Conservation (phyloP, 495 filamentous ascomycete species). For the Staphylotrichum tortipilum region DNA sequence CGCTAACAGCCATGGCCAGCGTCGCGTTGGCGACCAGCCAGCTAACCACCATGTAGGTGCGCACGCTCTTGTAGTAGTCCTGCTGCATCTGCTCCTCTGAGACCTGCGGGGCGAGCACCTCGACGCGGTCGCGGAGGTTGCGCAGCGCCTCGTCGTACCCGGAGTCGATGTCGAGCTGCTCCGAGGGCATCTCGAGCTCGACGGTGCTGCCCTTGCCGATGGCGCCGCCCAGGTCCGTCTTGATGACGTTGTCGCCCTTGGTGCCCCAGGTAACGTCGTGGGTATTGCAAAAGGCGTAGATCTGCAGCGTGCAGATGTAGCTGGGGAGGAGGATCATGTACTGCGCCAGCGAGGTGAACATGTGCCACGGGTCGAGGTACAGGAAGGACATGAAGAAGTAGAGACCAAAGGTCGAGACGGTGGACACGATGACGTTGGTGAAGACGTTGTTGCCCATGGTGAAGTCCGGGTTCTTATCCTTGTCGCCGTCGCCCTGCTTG, state of each 20-base stretch:
- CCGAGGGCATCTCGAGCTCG: conserved; percentile 90
- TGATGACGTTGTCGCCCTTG: conserved; percentile 92
- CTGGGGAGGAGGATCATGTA: conserved; percentile 87
- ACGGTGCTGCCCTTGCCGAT: conserved; percentile 62
- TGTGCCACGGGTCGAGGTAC: conserved; percentile 98
- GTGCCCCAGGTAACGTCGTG: conserved; percentile 99
- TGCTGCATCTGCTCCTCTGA: conserved; percentile 83
- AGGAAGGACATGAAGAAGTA: conserved; percentile 96
- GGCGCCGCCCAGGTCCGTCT: conserved; percentile 83
- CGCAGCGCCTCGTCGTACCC: conserved; percentile 96
- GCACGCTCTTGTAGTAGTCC: conserved; percentile 96
- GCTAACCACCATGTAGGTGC: conserved; percentile 95
- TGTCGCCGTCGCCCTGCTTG: conserved; percentile 35
- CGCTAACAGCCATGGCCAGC: conserved; percentile 87
- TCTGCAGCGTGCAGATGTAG: conserved; percentile 95
- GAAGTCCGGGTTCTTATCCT: conserved; percentile 39
- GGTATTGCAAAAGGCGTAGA: conserved; percentile 99
- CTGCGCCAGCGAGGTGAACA: conserved; percentile 88
- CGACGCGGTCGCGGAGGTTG: conserved; percentile 87
- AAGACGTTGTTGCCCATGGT: conserved; percentile 75
- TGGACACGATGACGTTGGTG: conserved; percentile 89
- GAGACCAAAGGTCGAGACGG: conserved; percentile 77
- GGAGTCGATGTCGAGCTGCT: conserved; percentile 96
- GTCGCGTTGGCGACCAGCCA: conserved; percentile 93
- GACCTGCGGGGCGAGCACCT: conserved; percentile 54